Percentiles rank a stretch among this genome's conserved stretches.
Evolutionary conservation across 2,329 filamentous ascomycete species (phyloP).

Genomic region (Ophidiomyces ophidiicola): DNA sequence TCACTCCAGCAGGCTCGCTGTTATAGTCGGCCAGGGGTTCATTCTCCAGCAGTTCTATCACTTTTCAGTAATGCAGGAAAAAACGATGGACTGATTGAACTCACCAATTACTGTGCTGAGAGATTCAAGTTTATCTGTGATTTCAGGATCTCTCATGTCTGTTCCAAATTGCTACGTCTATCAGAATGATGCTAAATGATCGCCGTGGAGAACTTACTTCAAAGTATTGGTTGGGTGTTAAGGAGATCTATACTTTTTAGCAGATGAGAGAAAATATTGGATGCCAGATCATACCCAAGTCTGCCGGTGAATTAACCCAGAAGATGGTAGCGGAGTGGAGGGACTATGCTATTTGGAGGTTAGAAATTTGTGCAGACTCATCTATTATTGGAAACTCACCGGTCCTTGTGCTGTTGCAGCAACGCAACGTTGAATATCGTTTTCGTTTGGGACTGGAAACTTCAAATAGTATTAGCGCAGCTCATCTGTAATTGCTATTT

Average conservation of each 20-base stretch:
- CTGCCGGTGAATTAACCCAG: neutral
- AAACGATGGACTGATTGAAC: neutral
- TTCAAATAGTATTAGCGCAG: neutral
- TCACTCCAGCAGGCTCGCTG: neutral
- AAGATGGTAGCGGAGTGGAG: neutral
- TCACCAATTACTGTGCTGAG: constrained; percentile 13
- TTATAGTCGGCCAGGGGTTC: constrained; percentile 2
- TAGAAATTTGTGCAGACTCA: neutral
- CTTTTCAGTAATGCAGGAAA: neutral
- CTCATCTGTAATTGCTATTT: neutral
- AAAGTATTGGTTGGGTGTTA: constrained; percentile 8
- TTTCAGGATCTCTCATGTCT: neutral
- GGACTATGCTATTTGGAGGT: neutral
- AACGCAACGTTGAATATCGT: neutral
- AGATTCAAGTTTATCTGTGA: constrained; percentile 9
- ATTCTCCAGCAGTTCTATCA: constrained; percentile 3
- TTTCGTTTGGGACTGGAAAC: neutral
- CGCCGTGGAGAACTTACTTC: constrained; percentile 1
- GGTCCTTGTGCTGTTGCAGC: neutral
- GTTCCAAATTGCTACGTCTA: neutral
- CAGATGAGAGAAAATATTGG: neutral
- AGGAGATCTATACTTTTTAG: neutral
- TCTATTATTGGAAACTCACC: neutral
- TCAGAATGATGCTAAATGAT: neutral
- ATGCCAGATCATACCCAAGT: constrained; percentile 1